phyloP scores from a whole-genome alignment of 768 basidiomycete species.

The Kwoniella sp. region DNA sequence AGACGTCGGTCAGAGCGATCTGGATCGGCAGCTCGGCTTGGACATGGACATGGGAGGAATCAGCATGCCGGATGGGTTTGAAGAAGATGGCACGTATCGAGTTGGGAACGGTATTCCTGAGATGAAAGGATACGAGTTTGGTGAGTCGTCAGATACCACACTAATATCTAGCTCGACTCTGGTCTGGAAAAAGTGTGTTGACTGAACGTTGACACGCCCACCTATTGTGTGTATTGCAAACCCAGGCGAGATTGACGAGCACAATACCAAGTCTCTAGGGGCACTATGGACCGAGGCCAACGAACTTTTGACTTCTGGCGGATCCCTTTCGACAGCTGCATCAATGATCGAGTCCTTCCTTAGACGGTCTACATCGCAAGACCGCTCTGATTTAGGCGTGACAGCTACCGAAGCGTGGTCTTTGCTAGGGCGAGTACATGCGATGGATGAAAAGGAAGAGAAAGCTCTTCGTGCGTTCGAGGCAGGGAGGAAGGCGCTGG shows the following conservation, averaged over 20 bases:
- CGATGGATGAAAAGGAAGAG: conserved; percentile 60
- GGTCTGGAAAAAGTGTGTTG: neutral
- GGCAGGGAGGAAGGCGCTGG: conserved; percentile 44
- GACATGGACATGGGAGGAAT: conserved; percentile 6
- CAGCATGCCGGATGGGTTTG: conserved; percentile 8
- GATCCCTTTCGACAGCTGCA: conserved; percentile 82
- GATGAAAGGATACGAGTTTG: conserved; percentile 73
- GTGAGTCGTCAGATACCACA: conserved; percentile 60
- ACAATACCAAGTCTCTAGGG: conserved; percentile 14
- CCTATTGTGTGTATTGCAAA: neutral
- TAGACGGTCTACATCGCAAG: conserved; percentile 24
- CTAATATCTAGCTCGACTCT: too few species aligned
- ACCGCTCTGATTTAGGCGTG: conserved; percentile 13
- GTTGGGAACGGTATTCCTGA: conserved; percentile 71
- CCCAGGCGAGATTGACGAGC: conserved; percentile 1
- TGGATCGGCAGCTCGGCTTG: conserved; percentile 30
- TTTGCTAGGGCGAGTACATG: conserved; percentile 80
- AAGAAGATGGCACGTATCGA: conserved; percentile 22
- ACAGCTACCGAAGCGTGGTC: conserved; percentile 83
- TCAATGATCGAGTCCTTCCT: conserved; percentile 89
- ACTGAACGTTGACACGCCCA: neutral
- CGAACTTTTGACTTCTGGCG: conserved; percentile 72
- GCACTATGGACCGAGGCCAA: conserved; percentile 65
- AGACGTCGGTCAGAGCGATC: conserved; percentile 36
- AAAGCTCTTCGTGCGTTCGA: conserved; percentile 59